Base-by-base conservation (phyloP, 176 grass and related monocot species). In the Metroxylon sagu region DNA sequence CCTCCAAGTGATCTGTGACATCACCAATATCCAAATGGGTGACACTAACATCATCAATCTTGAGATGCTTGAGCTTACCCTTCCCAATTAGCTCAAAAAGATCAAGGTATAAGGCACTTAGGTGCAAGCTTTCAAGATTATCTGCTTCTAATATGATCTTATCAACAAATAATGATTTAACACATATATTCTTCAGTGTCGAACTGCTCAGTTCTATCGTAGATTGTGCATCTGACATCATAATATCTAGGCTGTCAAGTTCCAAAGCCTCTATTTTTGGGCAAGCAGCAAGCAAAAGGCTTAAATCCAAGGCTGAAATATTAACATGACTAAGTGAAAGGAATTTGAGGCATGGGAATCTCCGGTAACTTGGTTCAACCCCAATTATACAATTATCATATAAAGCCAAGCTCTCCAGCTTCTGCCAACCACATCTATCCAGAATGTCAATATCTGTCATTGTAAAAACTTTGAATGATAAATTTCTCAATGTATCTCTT, bases 21-120 rank as follows among this genome's bases (percentile, higher is more conserved):
- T 92, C 93, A 68, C 87, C 84, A 56, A 98, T 89, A 80, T 92
- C 84, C 70, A 98, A 83, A 68, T 98, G 81, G 62, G 87, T 92
- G 56, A 92, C 93, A 54, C 84, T 98, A 23, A 98, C 93, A 51
- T 98, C 93, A 73, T 98, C 87, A 17, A 98, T 98, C 71, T 82
- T 88, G 60, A 98, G 70, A 82, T 88, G 88, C 35, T 83, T 85
- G 25, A 98, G 72, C 43, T 75, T 88, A 71, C 78, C 84, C 71
- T 92, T 98, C 19, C 93, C 81, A 31, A 85, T 82, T 23, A 98
- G 82, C 66, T 92, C 93, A 82, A 98, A 92, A 50, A 92, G 74
- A 88, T 98, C 87, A 48, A 98, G 78, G 66, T 98, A 92, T 70
- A 98, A 74, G 53, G 84, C 87, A 83, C 85, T 85, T 56, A 92